These are phyloP conservation scores for Striga asiatica DNA, from an alignment of 257 asterid genomes.

Conservation along the genomic window DNA sequence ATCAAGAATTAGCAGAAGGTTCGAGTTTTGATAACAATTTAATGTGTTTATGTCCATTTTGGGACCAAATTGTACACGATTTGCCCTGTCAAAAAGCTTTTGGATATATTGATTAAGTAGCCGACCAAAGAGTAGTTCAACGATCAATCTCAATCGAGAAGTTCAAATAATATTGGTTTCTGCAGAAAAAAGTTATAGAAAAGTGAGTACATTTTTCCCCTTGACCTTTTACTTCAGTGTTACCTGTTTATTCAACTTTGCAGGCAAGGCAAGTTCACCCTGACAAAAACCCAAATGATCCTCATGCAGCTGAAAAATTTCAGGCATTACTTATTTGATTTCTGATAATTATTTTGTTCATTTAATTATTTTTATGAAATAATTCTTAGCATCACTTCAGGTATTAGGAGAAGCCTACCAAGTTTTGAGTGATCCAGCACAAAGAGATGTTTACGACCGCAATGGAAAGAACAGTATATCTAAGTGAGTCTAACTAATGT, in stretches of 20 bases:
- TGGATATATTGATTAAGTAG: no score
- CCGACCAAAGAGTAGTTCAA: no score
- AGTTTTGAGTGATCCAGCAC: constrained; percentile 73
- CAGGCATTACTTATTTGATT: constrained; percentile 37
- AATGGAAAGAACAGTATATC: constrained; percentile 69
- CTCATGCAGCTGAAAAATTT: constrained; percentile 78
- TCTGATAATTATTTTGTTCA: background rate
- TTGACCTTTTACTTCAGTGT: no score
- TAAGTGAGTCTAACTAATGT: constrained; percentile 49
- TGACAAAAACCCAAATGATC: constrained; percentile 78
- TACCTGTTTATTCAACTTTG: background rate
- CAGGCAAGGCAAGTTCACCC: constrained; percentile 97
- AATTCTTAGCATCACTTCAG: constrained; percentile 24
- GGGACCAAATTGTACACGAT: background rate
- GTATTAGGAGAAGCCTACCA: constrained; percentile 88
- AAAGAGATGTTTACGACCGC: constrained; percentile 65
- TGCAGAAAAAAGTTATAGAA: no score
- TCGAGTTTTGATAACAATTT: no score
- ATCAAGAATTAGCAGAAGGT: no score
- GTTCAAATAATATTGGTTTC: no score
- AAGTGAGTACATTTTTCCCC: no score
- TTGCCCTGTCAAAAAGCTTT: no score
- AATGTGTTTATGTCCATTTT: background rate
- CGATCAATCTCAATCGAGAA: no score
- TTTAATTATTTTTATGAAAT: background rate